A percentile compares a stretch with the other conserved stretches of the same genome.
Conservation (phyloP, 345 rosid genomes). For the Corchorus olitorius region DNA sequence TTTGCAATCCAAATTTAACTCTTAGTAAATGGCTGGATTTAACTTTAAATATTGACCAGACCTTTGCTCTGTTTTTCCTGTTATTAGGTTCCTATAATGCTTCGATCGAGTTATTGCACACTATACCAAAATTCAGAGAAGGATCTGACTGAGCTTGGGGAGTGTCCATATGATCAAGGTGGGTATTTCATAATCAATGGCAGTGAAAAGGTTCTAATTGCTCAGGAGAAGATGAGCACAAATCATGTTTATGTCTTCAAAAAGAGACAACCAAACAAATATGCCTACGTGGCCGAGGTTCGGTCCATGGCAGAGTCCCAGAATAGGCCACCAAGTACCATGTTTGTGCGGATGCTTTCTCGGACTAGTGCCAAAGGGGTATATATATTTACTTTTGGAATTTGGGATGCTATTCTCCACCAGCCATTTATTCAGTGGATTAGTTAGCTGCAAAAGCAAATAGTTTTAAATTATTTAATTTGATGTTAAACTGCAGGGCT, state of each 20-base stretch:
- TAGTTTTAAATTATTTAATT: not conserved
- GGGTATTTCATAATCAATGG: slow-evolving; percentile 97
- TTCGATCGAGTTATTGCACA: slow-evolving; percentile 92
- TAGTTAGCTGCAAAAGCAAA: slow-evolving; percentile 8
- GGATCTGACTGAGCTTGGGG: slow-evolving; percentile 98
- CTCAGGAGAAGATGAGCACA: slow-evolving; percentile 99
- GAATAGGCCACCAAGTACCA: slow-evolving; percentile 93
- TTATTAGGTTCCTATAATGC: slow-evolving; percentile 93
- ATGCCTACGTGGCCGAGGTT: slow-evolving; percentile 88
- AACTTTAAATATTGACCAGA: slow-evolving; percentile 1
- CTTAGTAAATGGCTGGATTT: not conserved
- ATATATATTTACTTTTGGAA: slow-evolving; percentile 24
- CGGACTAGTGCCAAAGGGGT: slow-evolving; percentile 99
- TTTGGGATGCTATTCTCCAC: not conserved
- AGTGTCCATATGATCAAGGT: slow-evolving; percentile 98
- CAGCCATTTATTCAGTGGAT: not conserved
- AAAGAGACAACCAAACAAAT: slow-evolving; percentile 96
- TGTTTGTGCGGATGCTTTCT: slow-evolving; percentile 99
- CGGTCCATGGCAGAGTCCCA: slow-evolving; percentile 98
- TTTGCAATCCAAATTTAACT: slow-evolving; percentile 23
- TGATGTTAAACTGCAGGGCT: slow-evolving; percentile 58
- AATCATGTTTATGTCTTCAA: slow-evolving; percentile 97
- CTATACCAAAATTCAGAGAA: slow-evolving; percentile 89
- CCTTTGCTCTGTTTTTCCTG: slow-evolving; percentile 10
- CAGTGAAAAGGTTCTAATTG: slow-evolving; percentile 97